Percentiles rank a stretch among this genome's conserved stretches.
Conservation (phyloP, 768 basidiomycete species). For the Lanmaoa pseudosensibilis region DNA sequence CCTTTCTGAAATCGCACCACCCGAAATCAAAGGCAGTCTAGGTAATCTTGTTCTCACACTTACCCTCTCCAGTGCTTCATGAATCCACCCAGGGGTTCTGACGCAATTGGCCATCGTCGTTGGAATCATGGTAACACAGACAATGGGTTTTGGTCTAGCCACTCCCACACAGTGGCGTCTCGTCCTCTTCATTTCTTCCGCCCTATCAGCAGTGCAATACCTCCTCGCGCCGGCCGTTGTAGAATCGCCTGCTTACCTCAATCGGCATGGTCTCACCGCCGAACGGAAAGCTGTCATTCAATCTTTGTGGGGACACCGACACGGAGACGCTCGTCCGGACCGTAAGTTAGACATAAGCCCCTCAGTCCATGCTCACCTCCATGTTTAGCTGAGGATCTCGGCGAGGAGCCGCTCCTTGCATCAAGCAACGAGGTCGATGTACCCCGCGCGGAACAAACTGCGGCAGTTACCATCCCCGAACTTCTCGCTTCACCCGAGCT, state of each 20-base stretch:
- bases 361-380: slow-evolving; percentile 3
- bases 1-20: slow-evolving; percentile 82
- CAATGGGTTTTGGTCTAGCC: slow-evolving; percentile 68
- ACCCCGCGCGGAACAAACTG: slow-evolving; percentile 24
- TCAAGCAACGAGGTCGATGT: slow-evolving; percentile 15
- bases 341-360: slow-evolving; percentile 17
- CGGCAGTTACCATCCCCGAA: slow-evolving; percentile 50
- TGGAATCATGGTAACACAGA: slow-evolving; percentile 85
- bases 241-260: slow-evolving; percentile 75
- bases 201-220: slow-evolving; percentile 56
- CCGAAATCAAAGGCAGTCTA: slow-evolving; percentile 69
- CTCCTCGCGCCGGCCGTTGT: slow-evolving; percentile 52
- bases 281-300: slow-evolving; percentile 46
- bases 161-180: slow-evolving; percentile 68
- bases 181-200: slow-evolving; percentile 63
- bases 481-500: slow-evolving; percentile 54
- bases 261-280: slow-evolving; percentile 46
- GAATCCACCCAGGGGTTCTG: slow-evolving; percentile 56
- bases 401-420: slow-evolving; percentile 29
- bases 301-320: slow-evolving; percentile 54
- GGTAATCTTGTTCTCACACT: slow-evolving; percentile 42
- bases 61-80: background rate
- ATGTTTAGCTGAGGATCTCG: slow-evolving; percentile 25
- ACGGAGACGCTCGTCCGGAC: slow-evolving; percentile 28
- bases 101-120: slow-evolving; percentile 83